Evolutionary conservation across 225 moss, liverwort and hornwort species (phyloP), one percentile per base, ranked within the genome.

Genomic region (Anthoceros angustus): DNA sequence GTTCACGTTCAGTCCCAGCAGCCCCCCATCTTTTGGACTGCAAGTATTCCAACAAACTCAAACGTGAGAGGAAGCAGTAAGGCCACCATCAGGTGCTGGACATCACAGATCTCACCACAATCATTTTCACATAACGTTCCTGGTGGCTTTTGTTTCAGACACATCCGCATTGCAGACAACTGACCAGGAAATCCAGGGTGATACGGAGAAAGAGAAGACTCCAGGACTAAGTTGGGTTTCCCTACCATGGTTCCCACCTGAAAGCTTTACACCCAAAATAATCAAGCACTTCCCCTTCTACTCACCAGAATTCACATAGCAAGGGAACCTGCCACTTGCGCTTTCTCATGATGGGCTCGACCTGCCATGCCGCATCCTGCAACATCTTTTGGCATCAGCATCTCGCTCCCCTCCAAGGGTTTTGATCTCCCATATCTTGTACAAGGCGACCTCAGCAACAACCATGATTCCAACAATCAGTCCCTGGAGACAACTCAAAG

Each of bases 281-380:
- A n/a, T 23, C 49, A 14, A 50, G 49, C 5, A 50, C 43, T 8
- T 7, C 55, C 18, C 32, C 32, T 4, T 32, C 32, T 25, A 70
- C 80, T 39, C 71, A 92, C 92, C 92, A 89, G 69, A 98, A 98
- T 63, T 98, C 95, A 32, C 83, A 85, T 42, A 98, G 77, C 42
- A 92, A 87, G 64, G 80, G 79, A 71, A 98, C 92, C 67, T 89
- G 86, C 95, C 92, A 98, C 67, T 91, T 98, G 63, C 87, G 87
- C 70, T 98, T 92, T 67, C 87, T 80, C 95, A 98, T 98, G 40
- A 98, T 92, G 12, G 95, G 95, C 63, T 98, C 88, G 62, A 98
- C 95, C 75, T 98, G 95, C 82, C 84, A 87, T 32, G 95, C 95
- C 43, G 88, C 92, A 77, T 89, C 89, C 73, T 98, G 88, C 70